A percentile compares a stretch with the other conserved stretches of the same genome.
phyloP scores from a whole-genome alignment of 1,139 yeast genomes.

The Casaregolazyma suthepensis region DNA sequence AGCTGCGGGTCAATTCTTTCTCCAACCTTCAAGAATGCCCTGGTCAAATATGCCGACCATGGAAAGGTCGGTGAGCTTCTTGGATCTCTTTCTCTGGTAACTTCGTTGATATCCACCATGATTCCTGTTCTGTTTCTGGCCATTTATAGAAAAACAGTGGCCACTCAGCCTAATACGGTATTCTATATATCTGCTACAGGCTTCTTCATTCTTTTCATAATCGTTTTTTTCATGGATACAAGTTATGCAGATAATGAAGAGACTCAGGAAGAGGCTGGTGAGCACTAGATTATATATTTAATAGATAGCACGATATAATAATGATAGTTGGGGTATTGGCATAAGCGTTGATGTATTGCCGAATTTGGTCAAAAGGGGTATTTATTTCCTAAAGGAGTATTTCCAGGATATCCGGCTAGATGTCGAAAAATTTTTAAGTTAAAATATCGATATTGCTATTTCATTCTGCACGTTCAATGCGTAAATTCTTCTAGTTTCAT shows the following conservation, averaged over 20 bases:
- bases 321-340: not conserved
- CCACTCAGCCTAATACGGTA: slow-evolving; percentile 26
- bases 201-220: slow-evolving; percentile 14
- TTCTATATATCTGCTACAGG: slow-evolving; percentile 23
- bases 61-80: slow-evolving; percentile 30
- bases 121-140: slow-evolving; percentile 28
- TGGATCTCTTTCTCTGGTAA: slow-evolving; percentile 30
- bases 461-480: too few relatives aligned
- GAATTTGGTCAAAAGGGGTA: too few relatives aligned
- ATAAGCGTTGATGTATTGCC: too few relatives aligned
- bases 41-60: slow-evolving; percentile 45
- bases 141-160: slow-evolving; percentile 28
- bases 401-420: too few relatives aligned
- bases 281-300: not conserved
- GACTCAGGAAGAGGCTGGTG: not conserved
- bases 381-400: too few relatives aligned
- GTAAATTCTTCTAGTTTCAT: not conserved
- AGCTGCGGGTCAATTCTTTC: slow-evolving; percentile 44
- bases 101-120: slow-evolving; percentile 24
- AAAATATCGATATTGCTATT: too few relatives aligned
- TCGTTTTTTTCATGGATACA: slow-evolving; percentile 10
- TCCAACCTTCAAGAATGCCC: slow-evolving; percentile 46
- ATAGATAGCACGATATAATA: not conserved
- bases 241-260: not conserved
- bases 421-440: too few relatives aligned